Percentiles rank a stretch among this genome's conserved stretches.
Evolutionary conservation across 345 rosid species (phyloP).

Genomic region (Citrus mangshanensis): DNA sequence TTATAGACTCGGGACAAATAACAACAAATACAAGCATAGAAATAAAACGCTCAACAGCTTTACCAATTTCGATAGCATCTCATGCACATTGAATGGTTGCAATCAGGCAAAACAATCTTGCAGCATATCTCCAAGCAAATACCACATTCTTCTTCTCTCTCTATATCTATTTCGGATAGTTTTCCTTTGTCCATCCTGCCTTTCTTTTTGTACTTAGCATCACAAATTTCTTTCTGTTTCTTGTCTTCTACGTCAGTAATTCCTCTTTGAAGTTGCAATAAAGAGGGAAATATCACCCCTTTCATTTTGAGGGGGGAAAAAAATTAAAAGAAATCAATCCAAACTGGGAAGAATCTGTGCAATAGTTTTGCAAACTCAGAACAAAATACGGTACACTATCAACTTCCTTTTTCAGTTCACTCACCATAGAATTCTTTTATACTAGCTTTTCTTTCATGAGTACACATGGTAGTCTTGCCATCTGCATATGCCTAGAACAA

Average conservation of each 20-base stretch:
- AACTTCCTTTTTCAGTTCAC: conserved; percentile 2
- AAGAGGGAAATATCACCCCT: conserved; percentile 87
- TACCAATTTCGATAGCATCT: conserved; percentile 79
- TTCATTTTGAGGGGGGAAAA: background rate
- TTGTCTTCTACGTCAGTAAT: conserved; percentile 68
- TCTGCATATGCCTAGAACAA: conserved; percentile 67
- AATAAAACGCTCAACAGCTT: background rate
- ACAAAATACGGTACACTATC: no score
- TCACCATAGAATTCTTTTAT: conserved; percentile 87
- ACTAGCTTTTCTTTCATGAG: conserved; percentile 84
- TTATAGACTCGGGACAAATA: background rate
- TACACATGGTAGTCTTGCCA: conserved; percentile 87
- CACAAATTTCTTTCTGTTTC: conserved; percentile 71
- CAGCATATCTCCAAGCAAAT: conserved; percentile 76
- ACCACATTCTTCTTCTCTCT: conserved; percentile 93
- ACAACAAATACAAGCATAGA: background rate
- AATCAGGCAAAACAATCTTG: conserved; percentile 75
- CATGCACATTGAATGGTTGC: conserved; percentile 82
- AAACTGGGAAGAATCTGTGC: background rate
- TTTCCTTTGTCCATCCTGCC: conserved; percentile 59
- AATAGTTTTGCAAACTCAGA: no score
- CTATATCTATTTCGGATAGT: conserved; percentile 65
- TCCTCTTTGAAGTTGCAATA: conserved; percentile 81
- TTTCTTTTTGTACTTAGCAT: conserved; percentile 48
- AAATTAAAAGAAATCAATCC: background rate